These are phyloP conservation scores for Coniella vitis DNA, from an alignment of 2,329 filamentous ascomycete genomes.

Conservation along the genomic window DNA sequence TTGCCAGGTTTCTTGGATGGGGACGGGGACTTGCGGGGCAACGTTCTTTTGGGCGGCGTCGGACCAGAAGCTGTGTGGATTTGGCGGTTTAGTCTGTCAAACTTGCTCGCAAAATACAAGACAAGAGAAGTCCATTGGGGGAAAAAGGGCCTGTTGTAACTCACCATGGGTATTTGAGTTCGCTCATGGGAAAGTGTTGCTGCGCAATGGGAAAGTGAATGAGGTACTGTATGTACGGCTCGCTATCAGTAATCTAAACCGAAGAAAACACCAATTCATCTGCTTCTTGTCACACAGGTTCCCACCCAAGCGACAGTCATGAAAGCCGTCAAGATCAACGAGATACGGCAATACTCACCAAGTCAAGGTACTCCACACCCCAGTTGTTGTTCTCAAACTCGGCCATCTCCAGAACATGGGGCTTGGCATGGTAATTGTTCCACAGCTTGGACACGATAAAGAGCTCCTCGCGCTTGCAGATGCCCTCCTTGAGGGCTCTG, in stretches of 20 bases:
- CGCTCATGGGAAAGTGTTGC: slow-evolving; percentile 35
- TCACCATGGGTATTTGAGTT: slow-evolving; percentile 28
- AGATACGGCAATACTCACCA: slow-evolving; percentile 41
- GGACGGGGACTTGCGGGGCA: slow-evolving; percentile 35
- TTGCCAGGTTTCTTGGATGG: slow-evolving; percentile 50
- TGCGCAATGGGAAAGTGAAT: slow-evolving; percentile 54
- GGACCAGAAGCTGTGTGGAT: slow-evolving; percentile 27
- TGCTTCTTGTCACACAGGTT: too few relatives aligned
- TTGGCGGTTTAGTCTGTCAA: too few relatives aligned
- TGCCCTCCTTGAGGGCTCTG: slow-evolving; percentile 46
- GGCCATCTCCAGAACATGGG: slow-evolving; percentile 56
- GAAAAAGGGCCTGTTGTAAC: not conserved
- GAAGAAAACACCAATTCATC: too few relatives aligned
- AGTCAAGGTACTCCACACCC: slow-evolving; percentile 59
- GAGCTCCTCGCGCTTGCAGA: slow-evolving; percentile 56
- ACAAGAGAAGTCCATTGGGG: too few relatives aligned
- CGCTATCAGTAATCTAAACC: too few relatives aligned
- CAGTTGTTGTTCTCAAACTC: slow-evolving; percentile 56
- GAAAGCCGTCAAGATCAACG: slow-evolving; percentile 65
- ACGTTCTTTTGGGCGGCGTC: slow-evolving; percentile 38
- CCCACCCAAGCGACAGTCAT: too few relatives aligned
- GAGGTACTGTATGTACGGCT: slow-evolving; percentile 49
- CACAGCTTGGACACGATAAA: slow-evolving; percentile 64
- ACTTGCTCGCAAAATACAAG: too few relatives aligned
- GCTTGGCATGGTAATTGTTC: slow-evolving; percentile 56